Conservation (phyloP, 352 stramenopile genomes). For the Phytophthora meadii region DNA sequence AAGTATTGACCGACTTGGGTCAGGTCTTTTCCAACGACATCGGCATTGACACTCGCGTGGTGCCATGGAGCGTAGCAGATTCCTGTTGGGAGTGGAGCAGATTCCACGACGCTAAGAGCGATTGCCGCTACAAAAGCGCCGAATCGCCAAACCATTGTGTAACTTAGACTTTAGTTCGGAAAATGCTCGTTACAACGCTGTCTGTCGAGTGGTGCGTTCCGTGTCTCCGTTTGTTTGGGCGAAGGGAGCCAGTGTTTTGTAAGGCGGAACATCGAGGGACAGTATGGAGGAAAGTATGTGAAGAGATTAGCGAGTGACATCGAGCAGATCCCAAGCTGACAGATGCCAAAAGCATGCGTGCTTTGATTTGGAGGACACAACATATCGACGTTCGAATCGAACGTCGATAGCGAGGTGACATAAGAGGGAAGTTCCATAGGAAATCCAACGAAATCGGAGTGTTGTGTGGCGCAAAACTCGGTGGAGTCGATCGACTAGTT, state of each 20-base stretch:
- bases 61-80: constrained; percentile 43
- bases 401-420: background rate
- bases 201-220: constrained; percentile 21
- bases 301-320: constrained; percentile 17
- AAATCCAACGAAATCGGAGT: background rate
- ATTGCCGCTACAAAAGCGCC: constrained; percentile 22
- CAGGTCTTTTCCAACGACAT: constrained; percentile 54
- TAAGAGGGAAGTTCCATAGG: background rate
- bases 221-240: constrained; percentile 18
- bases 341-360: no score
- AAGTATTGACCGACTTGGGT: constrained; percentile 55
- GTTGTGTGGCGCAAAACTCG: constrained; percentile 7
- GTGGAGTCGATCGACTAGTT: constrained; percentile 1
- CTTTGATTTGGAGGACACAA: background rate
- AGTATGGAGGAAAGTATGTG: constrained; percentile 20
- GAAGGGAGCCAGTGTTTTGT: constrained; percentile 21
- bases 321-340: constrained; percentile 30
- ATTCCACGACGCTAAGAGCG: constrained; percentile 14
- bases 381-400: background rate
- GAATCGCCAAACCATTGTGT: constrained; percentile 32
- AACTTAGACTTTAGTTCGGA: constrained; percentile 8
- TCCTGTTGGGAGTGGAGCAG: constrained; percentile 30
- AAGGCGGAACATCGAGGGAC: constrained; percentile 16
- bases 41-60: constrained; percentile 46
- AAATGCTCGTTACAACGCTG: constrained; percentile 14